phyloP scores from a whole-genome alignment of 139 green algal species.

The Closterium sp. region DNA sequence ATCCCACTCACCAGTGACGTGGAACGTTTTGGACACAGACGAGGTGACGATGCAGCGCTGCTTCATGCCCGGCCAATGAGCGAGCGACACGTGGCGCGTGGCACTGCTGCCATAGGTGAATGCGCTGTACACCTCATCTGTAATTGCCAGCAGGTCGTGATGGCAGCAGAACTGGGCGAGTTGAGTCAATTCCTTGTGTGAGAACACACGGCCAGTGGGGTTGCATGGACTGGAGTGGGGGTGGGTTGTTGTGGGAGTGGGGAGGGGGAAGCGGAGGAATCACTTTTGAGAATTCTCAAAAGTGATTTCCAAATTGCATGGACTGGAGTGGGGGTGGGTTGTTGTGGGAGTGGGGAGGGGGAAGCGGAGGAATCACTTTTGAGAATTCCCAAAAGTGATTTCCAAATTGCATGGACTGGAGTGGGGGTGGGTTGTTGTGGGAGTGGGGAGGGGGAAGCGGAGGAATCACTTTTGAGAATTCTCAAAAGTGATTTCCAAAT shows the following conservation, averaged over 20 bases:
- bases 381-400: too few species aligned
- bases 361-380: too few species aligned
- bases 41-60: constrained; percentile 1
- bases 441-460: too few species aligned
- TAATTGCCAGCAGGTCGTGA: constrained; percentile 38
- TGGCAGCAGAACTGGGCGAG: constrained; percentile 15
- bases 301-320: too few species aligned
- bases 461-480: too few species aligned
- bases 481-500: too few species aligned
- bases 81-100: constrained; percentile 12
- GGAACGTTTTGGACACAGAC: not conserved
- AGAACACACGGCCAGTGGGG: constrained; percentile 44
- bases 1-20: not conserved
- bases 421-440: too few species aligned
- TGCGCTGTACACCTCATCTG: constrained; percentile 34
- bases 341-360: too few species aligned
- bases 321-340: too few species aligned
- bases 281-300: too few species aligned
- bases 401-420: too few species aligned
- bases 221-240: constrained; percentile 36
- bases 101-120: not conserved
- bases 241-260: not conserved
- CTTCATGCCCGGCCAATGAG: constrained; percentile 23
- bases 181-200: constrained; percentile 3
- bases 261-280: too few species aligned